Percentiles rank a stretch among this genome's conserved stretches.
Conservation (phyloP, 139 green algal species). For the Picochlorum sp. region DNA sequence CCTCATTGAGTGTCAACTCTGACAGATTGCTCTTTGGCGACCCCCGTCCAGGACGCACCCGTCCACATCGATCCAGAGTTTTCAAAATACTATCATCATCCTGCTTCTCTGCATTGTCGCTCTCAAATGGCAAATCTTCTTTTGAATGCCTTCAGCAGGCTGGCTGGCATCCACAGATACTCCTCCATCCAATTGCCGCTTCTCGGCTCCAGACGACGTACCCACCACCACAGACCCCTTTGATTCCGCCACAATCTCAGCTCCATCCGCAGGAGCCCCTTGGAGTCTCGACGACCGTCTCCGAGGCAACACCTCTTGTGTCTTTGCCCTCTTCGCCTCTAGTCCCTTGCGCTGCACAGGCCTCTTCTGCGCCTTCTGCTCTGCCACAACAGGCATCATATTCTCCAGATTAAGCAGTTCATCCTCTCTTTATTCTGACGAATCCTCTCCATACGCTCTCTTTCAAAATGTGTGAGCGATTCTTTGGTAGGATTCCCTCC, state of each 20-base stretch:
- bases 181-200: neutral
- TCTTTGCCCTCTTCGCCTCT: slow-evolving; percentile 6
- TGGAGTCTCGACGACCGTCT: slow-evolving; percentile 28
- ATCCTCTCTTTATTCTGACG: slow-evolving; percentile 35
- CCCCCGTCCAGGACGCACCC: neutral
- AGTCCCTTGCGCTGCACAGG: neutral
- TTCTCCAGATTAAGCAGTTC: slow-evolving; percentile 25
- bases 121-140: slow-evolving; percentile 26
- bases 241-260: slow-evolving; percentile 13
- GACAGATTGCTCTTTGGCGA: neutral
- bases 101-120: slow-evolving; percentile 10
- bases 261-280: slow-evolving; percentile 27
- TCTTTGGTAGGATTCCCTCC: neutral
- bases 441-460: slow-evolving; percentile 29
- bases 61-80: slow-evolving; percentile 12
- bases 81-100: slow-evolving; percentile 33
- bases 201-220: neutral
- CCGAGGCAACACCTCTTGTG: slow-evolving; percentile 20
- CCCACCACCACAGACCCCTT: slow-evolving; percentile 2
- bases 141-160: neutral
- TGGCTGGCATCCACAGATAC: neutral
- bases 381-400: slow-evolving; percentile 17
- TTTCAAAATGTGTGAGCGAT: slow-evolving; percentile 30
- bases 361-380: neutral
- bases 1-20: slow-evolving; percentile 12